A percentile compares a stretch with the other conserved stretches of the same genome.
Evolutionary conservation across 164 flowering plant genomes (phyloP).

Genomic region (Protea cynaroides): DNA sequence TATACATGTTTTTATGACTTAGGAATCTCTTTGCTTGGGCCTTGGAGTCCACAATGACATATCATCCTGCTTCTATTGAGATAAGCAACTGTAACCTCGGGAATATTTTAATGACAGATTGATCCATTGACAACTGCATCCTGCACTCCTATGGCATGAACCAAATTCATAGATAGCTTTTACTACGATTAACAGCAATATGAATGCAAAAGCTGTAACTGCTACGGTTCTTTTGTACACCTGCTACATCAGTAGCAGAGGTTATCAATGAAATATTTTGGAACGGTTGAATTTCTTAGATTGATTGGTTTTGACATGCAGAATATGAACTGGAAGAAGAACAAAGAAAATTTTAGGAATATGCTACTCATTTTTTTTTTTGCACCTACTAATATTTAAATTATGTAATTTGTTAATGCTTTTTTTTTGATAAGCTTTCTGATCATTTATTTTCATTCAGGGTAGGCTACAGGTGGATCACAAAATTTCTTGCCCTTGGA

Average conservation of each 20-base stretch:
- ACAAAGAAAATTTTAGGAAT: neutral
- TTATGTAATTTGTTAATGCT: neutral
- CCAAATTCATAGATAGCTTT: neutral
- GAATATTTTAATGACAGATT: too few species aligned
- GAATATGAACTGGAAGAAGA: neutral
- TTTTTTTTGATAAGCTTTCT: conserved; percentile 3
- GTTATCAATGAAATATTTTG: too few species aligned
- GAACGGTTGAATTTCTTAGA: neutral
- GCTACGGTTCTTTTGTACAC: neutral
- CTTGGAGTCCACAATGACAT: too few species aligned
- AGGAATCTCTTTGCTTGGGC: too few species aligned
- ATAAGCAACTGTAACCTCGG: too few species aligned
- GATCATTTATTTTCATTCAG: conserved; percentile 47
- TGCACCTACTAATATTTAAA: neutral
- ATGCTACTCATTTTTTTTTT: neutral
- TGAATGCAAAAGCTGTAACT: neutral
- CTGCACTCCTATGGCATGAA: too few species aligned
- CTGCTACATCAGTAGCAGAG: too few species aligned
- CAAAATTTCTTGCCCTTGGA: conserved; percentile 63
- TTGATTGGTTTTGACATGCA: neutral
- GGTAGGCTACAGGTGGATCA: conserved; percentile 93
- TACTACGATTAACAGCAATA: neutral
- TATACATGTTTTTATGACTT: too few species aligned
- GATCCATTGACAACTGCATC: too few species aligned
- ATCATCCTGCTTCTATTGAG: too few species aligned